Evolutionary conservation across 805 yeast species (phyloP).

Genomic region (Cyberlindnera mississippiensis): DNA sequence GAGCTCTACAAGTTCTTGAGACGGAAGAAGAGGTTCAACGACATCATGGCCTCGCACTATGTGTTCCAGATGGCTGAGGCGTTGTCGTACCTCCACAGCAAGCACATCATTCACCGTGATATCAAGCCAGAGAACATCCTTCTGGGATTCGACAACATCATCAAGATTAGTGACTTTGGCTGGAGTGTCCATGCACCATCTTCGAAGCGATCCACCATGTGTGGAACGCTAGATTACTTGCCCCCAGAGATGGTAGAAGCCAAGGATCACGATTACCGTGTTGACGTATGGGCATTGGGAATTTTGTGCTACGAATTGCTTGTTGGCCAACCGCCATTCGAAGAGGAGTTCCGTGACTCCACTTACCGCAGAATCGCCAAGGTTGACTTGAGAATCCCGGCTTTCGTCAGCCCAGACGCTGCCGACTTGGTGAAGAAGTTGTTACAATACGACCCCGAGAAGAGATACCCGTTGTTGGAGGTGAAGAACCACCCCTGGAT

Average conservation of each 20-base stretch:
- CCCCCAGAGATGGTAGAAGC: conserved; percentile 95
- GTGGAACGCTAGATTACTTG: conserved; percentile 91
- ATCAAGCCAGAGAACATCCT: conserved; percentile 92
- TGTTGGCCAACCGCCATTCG: conserved; percentile 91
- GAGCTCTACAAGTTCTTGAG: conserved; percentile 77
- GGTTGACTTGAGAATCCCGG: conserved; percentile 74
- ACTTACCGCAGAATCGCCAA: conserved; percentile 78
- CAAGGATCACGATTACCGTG: conserved; percentile 69
- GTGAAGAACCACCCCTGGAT: conserved; percentile 86
- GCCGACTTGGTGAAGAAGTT: conserved; percentile 64
- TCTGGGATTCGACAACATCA: conserved; percentile 66
- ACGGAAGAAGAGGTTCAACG: conserved; percentile 63
- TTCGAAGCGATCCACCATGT: conserved; percentile 69
- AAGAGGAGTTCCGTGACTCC: conserved; percentile 68
- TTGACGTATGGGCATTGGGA: conserved; percentile 93
- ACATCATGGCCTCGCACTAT: conserved; percentile 70
- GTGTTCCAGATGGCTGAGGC: conserved; percentile 83
- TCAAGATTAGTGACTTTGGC: conserved; percentile 92
- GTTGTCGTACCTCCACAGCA: conserved; percentile 69
- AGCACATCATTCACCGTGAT: conserved; percentile 85
- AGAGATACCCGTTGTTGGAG: conserved; percentile 57
- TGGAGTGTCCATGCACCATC: conserved; percentile 78
- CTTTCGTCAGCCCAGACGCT: conserved; percentile 67
- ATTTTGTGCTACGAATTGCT: conserved; percentile 79
- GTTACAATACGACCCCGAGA: conserved; percentile 63